A percentile compares a stretch with the other conserved stretches of the same genome.
These are phyloP conservation scores for Fusarium nisikadoi DNA, from an alignment of 2,329 filamentous ascomycete genomes.

Conservation along the genomic window DNA sequence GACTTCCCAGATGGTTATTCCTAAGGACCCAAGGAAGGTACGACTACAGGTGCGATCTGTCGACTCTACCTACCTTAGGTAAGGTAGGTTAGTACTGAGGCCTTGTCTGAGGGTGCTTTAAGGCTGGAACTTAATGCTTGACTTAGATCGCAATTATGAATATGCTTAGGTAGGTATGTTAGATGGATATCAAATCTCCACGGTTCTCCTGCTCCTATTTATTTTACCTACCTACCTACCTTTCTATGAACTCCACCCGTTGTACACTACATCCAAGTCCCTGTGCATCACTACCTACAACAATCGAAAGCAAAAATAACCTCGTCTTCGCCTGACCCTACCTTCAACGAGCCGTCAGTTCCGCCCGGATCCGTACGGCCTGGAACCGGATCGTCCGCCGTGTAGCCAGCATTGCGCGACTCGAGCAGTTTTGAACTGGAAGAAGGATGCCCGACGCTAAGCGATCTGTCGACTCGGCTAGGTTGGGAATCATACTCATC, in stretches of 20 bases:
- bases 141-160: not conserved
- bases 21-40: not conserved
- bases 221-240: not conserved
- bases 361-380: not conserved
- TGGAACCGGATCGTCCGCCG: constrained; percentile 6
- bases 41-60: constrained; percentile 7
- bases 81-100: too few relatives aligned
- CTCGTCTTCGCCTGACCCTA: not conserved
- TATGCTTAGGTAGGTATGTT: not conserved
- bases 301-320: not conserved
- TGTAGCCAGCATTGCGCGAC: constrained; percentile 1
- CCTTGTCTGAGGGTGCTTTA: not conserved
- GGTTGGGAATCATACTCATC: constrained; percentile 50
- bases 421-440: not conserved
- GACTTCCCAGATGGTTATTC: constrained; percentile 10
- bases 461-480: constrained; percentile 43
- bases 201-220: constrained; percentile 1
- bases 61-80: not conserved
- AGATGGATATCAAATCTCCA: not conserved
- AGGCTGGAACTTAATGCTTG: not conserved
- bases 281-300: constrained; percentile 12
- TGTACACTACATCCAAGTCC: constrained; percentile 9
- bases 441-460: constrained; percentile 40
- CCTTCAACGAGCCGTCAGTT: not conserved
- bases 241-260: not conserved